phyloP scores from a whole-genome alignment of 371 early-diverging fungal species.

The Rhizopus delemar region DNA sequence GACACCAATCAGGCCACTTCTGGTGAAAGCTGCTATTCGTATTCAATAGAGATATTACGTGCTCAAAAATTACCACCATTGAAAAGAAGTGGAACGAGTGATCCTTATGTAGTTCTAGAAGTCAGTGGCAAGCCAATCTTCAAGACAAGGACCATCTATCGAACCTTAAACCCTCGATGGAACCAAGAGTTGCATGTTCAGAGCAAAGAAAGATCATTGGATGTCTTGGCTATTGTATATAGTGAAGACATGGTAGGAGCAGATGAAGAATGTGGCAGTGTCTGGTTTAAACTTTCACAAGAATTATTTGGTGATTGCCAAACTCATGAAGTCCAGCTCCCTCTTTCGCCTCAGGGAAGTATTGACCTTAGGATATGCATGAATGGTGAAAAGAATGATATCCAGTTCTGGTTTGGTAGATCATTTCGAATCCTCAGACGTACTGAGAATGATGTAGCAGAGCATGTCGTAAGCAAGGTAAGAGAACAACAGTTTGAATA shows the following conservation, averaged over 20 bases:
- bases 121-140: constrained; percentile 48
- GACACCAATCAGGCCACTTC: constrained; percentile 18
- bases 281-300: constrained; percentile 57
- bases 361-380: constrained; percentile 75
- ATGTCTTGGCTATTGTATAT: constrained; percentile 63
- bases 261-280: constrained; percentile 73
- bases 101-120: constrained; percentile 69
- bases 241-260: constrained; percentile 69
- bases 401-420: constrained; percentile 84
- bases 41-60: constrained; percentile 48
- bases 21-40: constrained; percentile 22
- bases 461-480: constrained; percentile 64
- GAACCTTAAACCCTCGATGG: constrained; percentile 80
- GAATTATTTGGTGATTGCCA: constrained; percentile 51
- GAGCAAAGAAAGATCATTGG: constrained; percentile 46
- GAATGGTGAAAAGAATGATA: constrained; percentile 84
- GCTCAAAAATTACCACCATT: constrained; percentile 46
- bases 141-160: constrained; percentile 59
- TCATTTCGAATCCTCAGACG: constrained; percentile 68
- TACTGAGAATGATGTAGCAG: constrained; percentile 61
- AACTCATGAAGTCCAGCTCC: constrained; percentile 77
- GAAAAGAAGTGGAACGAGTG: constrained; percentile 53
- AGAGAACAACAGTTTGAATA: background rate
- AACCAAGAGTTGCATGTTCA: constrained; percentile 77
- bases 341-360: constrained; percentile 79